Evolutionary conservation across 192 early-diverging fungal species (phyloP).

Genomic region (Coemansia sp.): DNA sequence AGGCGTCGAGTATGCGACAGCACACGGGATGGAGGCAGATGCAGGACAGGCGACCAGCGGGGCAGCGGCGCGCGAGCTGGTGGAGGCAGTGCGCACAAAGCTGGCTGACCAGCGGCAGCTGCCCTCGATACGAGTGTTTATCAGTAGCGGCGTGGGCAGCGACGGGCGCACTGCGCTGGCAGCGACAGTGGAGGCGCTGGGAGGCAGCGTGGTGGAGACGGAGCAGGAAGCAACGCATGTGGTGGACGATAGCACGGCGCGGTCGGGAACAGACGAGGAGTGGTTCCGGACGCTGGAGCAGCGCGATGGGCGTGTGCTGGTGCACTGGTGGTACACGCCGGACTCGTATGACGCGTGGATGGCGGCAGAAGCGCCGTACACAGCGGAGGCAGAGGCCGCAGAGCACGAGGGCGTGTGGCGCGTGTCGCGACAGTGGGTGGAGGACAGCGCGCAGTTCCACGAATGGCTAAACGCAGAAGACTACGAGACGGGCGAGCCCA

Average conservation of each 20-base stretch:
- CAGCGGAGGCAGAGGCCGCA: slow-evolving; percentile 60
- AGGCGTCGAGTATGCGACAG: slow-evolving; percentile 25
- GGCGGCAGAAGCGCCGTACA: slow-evolving; percentile 58
- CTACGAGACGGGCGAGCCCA: slow-evolving; percentile 59
- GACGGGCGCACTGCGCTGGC: slow-evolving; percentile 17
- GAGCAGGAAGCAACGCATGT: slow-evolving; percentile 34
- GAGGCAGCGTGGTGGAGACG: slow-evolving; percentile 23
- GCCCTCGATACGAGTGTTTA: slow-evolving; percentile 25
- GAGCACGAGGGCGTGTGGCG: slow-evolving; percentile 69
- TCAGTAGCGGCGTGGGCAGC: slow-evolving; percentile 20
- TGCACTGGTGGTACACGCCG: slow-evolving; percentile 81
- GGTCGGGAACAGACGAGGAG: slow-evolving; percentile 21
- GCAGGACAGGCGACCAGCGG: slow-evolving; percentile 14
- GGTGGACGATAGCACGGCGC: slow-evolving; percentile 18
- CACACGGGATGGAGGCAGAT: slow-evolving; percentile 15
- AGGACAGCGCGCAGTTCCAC: slow-evolving; percentile 69
- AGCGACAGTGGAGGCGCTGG: slow-evolving; percentile 14
- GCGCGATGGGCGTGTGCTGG: slow-evolving; percentile 57
- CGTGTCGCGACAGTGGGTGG: slow-evolving; percentile 69
- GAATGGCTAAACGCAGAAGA: slow-evolving; percentile 90
- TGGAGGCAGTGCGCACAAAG: slow-evolving; percentile 36
- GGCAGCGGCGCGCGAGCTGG: slow-evolving; percentile 11
- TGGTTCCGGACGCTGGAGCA: slow-evolving; percentile 52
- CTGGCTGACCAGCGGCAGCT: slow-evolving; percentile 40
- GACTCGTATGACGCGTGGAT: slow-evolving; percentile 79